Percentiles rank a stretch among this genome's conserved stretches.
These are phyloP conservation scores for sunflower (Helianthus annuus) DNA, from an alignment of 129 eudicot genomes.

Conservation along the genomic window HanXRQr2.0-SUNRISE NC_035433.2:10459309-10459808, in stretches of 20 bases:
- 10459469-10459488: background rate
- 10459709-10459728: too few species aligned
- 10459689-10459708: conserved; percentile 39
- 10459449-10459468: background rate
- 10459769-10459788: too few species aligned
- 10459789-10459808: too few species aligned
- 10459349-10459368: too few species aligned
- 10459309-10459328: too few species aligned
- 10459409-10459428: too few species aligned
- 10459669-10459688: background rate
- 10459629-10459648: background rate
- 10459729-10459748: background rate
- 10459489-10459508: background rate
- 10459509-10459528: background rate
- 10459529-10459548: background rate
- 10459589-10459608: background rate
- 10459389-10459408: too few species aligned
- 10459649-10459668: background rate
- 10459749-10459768: background rate
- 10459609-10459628: background rate
- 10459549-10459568: background rate
- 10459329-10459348: too few species aligned
- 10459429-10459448: background rate
- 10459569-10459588: background rate
- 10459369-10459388: too few species aligned